Evolutionary conservation across 768 basidiomycete species (phyloP).

Genomic region (Mycena crocata): DNA sequence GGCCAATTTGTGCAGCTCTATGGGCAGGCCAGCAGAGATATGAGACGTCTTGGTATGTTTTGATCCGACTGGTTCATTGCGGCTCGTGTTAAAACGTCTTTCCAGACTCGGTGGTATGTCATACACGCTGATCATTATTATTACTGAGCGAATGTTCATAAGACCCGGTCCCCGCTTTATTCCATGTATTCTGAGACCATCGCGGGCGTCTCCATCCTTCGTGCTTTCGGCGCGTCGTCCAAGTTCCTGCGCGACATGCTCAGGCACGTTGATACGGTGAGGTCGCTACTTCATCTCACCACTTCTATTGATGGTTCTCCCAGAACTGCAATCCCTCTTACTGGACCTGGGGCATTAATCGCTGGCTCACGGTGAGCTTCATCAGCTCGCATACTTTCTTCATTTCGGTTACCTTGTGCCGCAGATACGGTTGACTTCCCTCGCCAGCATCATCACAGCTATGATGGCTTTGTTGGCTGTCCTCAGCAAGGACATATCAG

Average conservation of each 20-base stretch:
- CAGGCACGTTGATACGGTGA: slow-evolving; percentile 75
- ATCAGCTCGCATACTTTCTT: slow-evolving; percentile 71
- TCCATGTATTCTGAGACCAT: slow-evolving; percentile 68
- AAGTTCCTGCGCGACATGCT: slow-evolving; percentile 90
- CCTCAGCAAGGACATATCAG: slow-evolving; percentile 75
- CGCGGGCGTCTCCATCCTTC: slow-evolving; percentile 73
- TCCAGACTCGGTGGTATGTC: slow-evolving; percentile 51
- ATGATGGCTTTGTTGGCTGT: slow-evolving; percentile 75
- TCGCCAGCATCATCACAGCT: slow-evolving; percentile 79
- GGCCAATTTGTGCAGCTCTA: slow-evolving; percentile 52
- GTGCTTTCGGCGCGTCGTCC: slow-evolving; percentile 89
- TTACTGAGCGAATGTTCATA: neutral
- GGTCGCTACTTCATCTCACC: slow-evolving; percentile 32
- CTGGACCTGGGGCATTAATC: slow-evolving; percentile 95
- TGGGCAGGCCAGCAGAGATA: slow-evolving; percentile 87
- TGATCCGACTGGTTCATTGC: neutral
- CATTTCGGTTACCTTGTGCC: neutral
- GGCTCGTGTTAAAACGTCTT: neutral
- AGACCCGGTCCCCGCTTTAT: slow-evolving; percentile 57
- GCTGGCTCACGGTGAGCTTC: slow-evolving; percentile 84
- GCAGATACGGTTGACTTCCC: slow-evolving; percentile 74
- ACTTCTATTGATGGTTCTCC: slow-evolving; percentile 12
- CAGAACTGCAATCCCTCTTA: slow-evolving; percentile 77
- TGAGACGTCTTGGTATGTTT: slow-evolving; percentile 76
- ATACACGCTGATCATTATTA: too few species aligned